Evolutionary conservation across 1,139 yeast species (phyloP).

Genomic region (Yamadazyma mexicana): DNA sequence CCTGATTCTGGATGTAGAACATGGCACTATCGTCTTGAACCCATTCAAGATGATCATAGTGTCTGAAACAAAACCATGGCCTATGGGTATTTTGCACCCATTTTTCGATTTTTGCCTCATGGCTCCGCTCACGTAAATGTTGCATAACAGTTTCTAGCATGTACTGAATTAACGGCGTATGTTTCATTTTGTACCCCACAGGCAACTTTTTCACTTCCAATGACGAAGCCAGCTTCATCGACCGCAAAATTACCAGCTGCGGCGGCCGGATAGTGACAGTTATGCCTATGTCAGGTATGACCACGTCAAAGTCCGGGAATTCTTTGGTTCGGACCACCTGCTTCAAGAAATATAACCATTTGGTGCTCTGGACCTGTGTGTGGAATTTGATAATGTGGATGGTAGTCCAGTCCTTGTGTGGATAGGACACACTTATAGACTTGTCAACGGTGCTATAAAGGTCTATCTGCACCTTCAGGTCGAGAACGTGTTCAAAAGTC

Average conservation of each 20-base stretch:
- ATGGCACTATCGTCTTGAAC: slow-evolving; percentile 51
- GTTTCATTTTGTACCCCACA: slow-evolving; percentile 37
- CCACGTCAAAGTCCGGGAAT: slow-evolving; percentile 15
- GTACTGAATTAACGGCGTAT: slow-evolving; percentile 34
- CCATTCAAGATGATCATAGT: slow-evolving; percentile 82
- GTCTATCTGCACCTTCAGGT: slow-evolving; percentile 32
- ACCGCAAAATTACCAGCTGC: slow-evolving; percentile 23
- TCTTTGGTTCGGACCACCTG: slow-evolving; percentile 34
- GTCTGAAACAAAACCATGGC: slow-evolving; percentile 59
- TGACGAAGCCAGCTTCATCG: background rate
- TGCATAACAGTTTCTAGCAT: slow-evolving; percentile 23
- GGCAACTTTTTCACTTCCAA: slow-evolving; percentile 16
- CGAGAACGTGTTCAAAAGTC: slow-evolving; percentile 22
- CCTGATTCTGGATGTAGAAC: slow-evolving; percentile 34
- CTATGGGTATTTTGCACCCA: slow-evolving; percentile 10
- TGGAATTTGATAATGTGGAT: slow-evolving; percentile 58
- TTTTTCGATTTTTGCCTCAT: slow-evolving; percentile 1
- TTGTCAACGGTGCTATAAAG: slow-evolving; percentile 71
- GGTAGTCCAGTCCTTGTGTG: slow-evolving; percentile 24
- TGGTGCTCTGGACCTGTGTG: slow-evolving; percentile 50
- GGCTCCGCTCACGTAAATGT: slow-evolving; percentile 6
- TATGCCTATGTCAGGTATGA: slow-evolving; percentile 15
- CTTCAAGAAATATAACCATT: slow-evolving; percentile 65
- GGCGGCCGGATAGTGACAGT: slow-evolving; percentile 51
- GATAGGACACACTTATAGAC: slow-evolving; percentile 55